Conservation (phyloP, 2,329 filamentous ascomycete species). For the Scytalidium lignicola region DNA sequence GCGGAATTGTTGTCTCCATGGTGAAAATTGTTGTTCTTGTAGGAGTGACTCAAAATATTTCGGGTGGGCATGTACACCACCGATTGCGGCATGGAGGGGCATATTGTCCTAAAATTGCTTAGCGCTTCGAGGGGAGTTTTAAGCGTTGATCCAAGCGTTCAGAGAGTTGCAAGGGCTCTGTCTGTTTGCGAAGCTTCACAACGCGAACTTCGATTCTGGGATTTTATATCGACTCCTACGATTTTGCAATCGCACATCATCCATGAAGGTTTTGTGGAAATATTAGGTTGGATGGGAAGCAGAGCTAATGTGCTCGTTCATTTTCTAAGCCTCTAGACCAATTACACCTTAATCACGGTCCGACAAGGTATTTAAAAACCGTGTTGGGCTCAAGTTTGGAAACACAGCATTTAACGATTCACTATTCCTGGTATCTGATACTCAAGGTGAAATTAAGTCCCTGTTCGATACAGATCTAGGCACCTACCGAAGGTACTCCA, state of each 20-base stretch:
- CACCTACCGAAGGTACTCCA: no score
- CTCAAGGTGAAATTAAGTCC: no score
- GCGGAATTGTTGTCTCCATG: constrained; percentile 61
- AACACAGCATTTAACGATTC: no score
- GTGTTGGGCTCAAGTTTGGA: no score
- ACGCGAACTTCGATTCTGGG: no score
- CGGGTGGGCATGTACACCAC: not conserved
- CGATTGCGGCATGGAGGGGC: constrained; percentile 17
- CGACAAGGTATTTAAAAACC: no score
- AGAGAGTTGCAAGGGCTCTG: not conserved
- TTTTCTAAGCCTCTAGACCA: not conserved
- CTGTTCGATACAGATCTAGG: no score
- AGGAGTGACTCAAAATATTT: constrained; percentile 10
- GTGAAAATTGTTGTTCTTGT: constrained; percentile 13
- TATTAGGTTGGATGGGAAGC: not conserved
- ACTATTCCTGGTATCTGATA: no score
- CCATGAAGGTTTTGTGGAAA: not conserved
- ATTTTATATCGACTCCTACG: no score
- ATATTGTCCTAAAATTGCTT: not conserved
- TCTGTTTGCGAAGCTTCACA: no score
- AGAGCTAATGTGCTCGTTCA: not conserved
- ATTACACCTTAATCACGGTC: not conserved
- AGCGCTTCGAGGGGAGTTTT: constrained; percentile 2
- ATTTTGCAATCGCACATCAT: no score
- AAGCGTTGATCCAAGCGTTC: constrained; percentile 13